A percentile compares a stretch with the other conserved stretches of the same genome.
phyloP scores from a whole-genome alignment of 2,329 filamentous ascomycete species.

The Diaporthe caulivora region DNA sequence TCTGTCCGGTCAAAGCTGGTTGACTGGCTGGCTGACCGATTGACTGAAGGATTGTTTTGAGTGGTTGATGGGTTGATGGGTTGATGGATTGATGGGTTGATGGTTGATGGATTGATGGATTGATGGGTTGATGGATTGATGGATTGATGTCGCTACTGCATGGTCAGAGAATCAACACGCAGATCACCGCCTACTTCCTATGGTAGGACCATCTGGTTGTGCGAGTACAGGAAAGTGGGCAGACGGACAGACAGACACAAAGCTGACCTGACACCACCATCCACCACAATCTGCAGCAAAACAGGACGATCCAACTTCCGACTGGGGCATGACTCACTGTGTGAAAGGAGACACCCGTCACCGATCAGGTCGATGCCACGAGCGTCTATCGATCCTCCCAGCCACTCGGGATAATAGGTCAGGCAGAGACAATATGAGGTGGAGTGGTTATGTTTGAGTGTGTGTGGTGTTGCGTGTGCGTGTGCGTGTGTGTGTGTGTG shows the following conservation, averaged over 20 bases:
- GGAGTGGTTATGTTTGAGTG: no score
- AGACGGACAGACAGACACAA: not conserved
- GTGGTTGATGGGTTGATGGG: not conserved
- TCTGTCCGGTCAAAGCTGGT: not conserved
- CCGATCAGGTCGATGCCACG: conserved; percentile 1
- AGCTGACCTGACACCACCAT: conserved; percentile 15
- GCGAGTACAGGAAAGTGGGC: not conserved
- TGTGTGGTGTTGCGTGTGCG: no score
- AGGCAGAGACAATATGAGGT: not conserved
- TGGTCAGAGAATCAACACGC: not conserved
- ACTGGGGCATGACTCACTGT: conserved; percentile 27
- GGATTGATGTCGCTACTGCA: not conserved
- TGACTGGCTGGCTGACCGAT: not conserved
- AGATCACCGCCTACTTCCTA: not conserved
- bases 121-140: not conserved
- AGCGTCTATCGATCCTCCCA: not conserved
- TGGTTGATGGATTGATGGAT: not conserved
- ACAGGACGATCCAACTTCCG: conserved; percentile 5
- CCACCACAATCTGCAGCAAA: not conserved
- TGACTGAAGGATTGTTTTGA: not conserved
- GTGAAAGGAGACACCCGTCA: conserved; percentile 1
- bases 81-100: not conserved
- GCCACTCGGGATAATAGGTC: not conserved
- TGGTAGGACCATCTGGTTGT: not conserved
- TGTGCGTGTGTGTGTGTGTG: not conserved